A percentile compares a stretch with the other conserved stretches of the same genome.
These are phyloP conservation scores for Abortiporus biennis DNA, from an alignment of 1,284 basidiomycete genomes.

Conservation along the genomic window DNA sequence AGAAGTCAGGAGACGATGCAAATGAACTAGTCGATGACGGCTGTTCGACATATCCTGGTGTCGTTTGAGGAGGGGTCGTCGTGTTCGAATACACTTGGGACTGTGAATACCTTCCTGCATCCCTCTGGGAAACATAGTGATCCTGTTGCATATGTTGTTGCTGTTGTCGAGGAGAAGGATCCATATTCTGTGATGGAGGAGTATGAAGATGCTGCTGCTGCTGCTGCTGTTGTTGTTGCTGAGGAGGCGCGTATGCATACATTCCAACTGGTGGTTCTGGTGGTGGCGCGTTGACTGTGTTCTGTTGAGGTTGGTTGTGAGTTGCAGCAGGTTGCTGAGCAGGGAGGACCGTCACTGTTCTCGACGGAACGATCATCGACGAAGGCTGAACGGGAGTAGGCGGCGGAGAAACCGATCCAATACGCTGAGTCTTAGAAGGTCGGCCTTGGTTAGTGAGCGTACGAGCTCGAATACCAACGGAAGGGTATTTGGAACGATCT, in stretches of 20 bases:
- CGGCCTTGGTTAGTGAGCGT: conserved; percentile 15
- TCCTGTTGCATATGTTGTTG: no score
- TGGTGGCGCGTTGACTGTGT: no score
- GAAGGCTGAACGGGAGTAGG: neutral
- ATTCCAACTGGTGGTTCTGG: no score
- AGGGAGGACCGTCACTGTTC: neutral
- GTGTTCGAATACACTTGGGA: no score
- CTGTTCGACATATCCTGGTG: no score
- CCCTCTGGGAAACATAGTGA: no score
- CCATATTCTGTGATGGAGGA: neutral
- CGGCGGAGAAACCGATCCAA: conserved; percentile 15
- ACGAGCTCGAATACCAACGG: conserved; percentile 22
- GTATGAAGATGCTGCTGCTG: conserved; percentile 17
- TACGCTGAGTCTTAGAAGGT: conserved; percentile 15
- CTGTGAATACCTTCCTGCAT: no score
- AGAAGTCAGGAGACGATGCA: neutral
- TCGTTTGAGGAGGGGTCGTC: conserved; percentile 1
- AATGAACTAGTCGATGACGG: neutral
- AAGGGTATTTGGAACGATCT: conserved; percentile 14
- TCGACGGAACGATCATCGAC: conserved; percentile 12
- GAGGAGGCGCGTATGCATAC: conserved; percentile 15
- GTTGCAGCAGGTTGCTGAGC: no score
- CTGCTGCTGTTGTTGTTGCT: conserved; percentile 31
- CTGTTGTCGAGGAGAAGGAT: no score
- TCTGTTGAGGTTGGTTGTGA: no score